Percentiles rank a stretch among this genome's conserved stretches.
Conservation (phyloP, 768 basidiomycete species). For the Nevesoporus exiguus region DNA sequence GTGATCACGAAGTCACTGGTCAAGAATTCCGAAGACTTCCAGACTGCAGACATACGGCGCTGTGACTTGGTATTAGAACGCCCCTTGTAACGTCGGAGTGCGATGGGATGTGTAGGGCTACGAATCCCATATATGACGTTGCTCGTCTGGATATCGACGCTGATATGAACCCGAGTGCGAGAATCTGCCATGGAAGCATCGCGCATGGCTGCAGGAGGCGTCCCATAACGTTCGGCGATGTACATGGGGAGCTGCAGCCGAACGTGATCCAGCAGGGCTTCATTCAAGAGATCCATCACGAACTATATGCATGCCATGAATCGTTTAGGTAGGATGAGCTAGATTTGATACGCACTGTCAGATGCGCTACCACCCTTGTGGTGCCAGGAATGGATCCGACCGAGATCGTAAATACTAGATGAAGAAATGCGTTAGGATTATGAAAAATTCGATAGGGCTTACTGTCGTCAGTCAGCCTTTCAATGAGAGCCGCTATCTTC, state of each 20-base stretch:
- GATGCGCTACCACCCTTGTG: slow-evolving; percentile 36
- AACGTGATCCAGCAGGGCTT: slow-evolving; percentile 45
- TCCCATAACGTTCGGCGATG: slow-evolving; percentile 53
- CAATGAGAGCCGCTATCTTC: slow-evolving; percentile 42
- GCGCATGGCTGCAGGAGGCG: slow-evolving; percentile 37
- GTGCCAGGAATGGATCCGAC: slow-evolving; percentile 48
- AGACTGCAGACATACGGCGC: slow-evolving; percentile 39
- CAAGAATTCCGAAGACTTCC: slow-evolving; percentile 42
- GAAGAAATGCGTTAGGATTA: no score
- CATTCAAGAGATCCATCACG: slow-evolving; percentile 50
- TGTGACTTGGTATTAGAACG: slow-evolving; percentile 35
- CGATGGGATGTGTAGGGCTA: slow-evolving; percentile 46
- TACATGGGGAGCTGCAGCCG: slow-evolving; percentile 53
- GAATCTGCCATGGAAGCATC: slow-evolving; percentile 28
- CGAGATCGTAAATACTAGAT: slow-evolving; percentile 54
- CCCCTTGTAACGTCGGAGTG: slow-evolving; percentile 33
- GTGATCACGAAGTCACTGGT: slow-evolving; percentile 49
- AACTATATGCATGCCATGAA: slow-evolving; percentile 33
- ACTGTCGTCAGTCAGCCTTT: slow-evolving; percentile 53
- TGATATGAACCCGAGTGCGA: slow-evolving; percentile 39
- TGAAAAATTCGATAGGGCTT: slow-evolving; percentile 22
- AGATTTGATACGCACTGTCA: slow-evolving; percentile 38
- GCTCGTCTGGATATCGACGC: slow-evolving; percentile 47
- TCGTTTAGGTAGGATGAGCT: background rate
- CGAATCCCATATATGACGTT: slow-evolving; percentile 38